Evolutionary conservation across 73 alveolate genomes (phyloP).

Genomic region (Paramecium caudatum): DNA sequence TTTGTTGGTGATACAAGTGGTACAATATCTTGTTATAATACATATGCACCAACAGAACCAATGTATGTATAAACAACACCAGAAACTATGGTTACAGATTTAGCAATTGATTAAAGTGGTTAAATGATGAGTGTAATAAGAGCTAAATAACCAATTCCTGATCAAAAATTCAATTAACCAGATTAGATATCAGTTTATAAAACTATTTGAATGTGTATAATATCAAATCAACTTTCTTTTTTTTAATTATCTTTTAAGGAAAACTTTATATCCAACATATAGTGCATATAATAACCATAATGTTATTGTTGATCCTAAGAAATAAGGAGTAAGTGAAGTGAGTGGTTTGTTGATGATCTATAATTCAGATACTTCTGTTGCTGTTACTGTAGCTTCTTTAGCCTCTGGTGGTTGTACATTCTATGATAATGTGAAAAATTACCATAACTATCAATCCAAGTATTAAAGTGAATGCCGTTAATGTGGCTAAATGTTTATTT

Average conservation of each 20-base stretch:
- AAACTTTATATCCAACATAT: constrained; percentile 38
- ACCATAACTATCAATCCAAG: constrained; percentile 5
- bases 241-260: constrained; percentile 9
- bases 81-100: constrained; percentile 12
- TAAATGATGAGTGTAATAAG: constrained; percentile 43
- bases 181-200: constrained; percentile 31
- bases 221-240: constrained; percentile 28
- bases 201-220: background rate
- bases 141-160: constrained; percentile 33
- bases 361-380: background rate
- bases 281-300: constrained; percentile 31
- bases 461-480: constrained; percentile 43
- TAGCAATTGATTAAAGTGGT: constrained; percentile 29
- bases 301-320: background rate
- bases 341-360: background rate
- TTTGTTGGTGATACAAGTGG: constrained; percentile 29
- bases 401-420: background rate
- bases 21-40: constrained; percentile 12
- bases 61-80: background rate
- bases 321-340: background rate
- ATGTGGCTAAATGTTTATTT: constrained; percentile 10
- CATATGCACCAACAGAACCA: constrained; percentile 40
- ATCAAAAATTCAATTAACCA: constrained; percentile 3
- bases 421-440: no score
- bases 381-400: background rate